Evolutionary conservation across 2,329 filamentous ascomycete species (phyloP), one percentile per base, ranked within the genome.

Genomic region (Colletotrichum sp.): DNA sequence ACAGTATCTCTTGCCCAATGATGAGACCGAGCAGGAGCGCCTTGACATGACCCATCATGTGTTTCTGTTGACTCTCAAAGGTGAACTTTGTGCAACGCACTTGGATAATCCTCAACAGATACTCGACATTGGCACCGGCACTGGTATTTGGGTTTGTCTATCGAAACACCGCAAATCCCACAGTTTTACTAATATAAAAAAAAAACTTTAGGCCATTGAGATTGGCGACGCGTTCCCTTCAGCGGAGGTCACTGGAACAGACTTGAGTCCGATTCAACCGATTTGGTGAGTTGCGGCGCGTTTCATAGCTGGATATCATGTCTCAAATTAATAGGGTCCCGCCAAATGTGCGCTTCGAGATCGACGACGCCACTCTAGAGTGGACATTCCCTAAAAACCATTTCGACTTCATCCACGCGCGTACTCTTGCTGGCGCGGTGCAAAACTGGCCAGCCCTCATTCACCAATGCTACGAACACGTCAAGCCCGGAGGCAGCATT

Each of bases 211-310:
- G 68, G 91, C 92, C 12, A 92, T 95, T 70, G 90, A 93, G 79
- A 90, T 95, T 85, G 92, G 91, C 79, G 90, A 92, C 78, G 80
- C 86, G 64, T 94, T 92, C 76, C 92, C 92, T 15, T 80, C 88
- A 4, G 85, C 92, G 8, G 83, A 80, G 26, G 75, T 82, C 2
- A 79, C 78, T 9, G 81, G 80, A 2, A 80, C 77, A 6, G 81
- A 82, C n/a, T 65, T 82, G 32, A 81, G 78, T 34, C 80, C 79
- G 8, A 81, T 81, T 6, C 79, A 81, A 49, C 69, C 78, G 1
- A 55, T 74, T 36, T 81, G 79, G 80, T 80, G 16, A 15, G 49
- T 62, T 1, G 28, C 26, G 9, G 21, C 7, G 32, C n/a, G 26
- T 26, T 26, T 26, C 26, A 65, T 32, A 39, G 8, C 21, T 39